Conservation (phyloP, 495 filamentous ascomycete genomes). For the Evansstolkia leycettana region DNA sequence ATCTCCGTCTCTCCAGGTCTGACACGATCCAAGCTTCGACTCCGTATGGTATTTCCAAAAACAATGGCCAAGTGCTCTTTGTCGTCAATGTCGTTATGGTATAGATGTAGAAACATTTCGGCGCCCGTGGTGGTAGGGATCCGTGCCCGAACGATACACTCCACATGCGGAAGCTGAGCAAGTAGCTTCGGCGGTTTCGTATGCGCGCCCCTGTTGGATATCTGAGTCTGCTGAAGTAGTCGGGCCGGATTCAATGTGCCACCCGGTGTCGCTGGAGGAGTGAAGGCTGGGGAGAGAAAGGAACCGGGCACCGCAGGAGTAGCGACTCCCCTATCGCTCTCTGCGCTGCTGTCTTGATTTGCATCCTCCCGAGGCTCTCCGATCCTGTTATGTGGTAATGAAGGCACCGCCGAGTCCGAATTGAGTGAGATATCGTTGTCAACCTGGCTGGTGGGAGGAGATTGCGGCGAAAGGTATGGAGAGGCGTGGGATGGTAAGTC, state of each 20-base stretch:
- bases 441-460: constrained; percentile 13
- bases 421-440: constrained; percentile 16
- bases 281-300: constrained; percentile 66
- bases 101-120: constrained; percentile 95
- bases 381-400: constrained; percentile 3
- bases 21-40: constrained; percentile 62
- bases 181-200: constrained; percentile 55
- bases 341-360: constrained; percentile 12
- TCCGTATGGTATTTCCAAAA: constrained; percentile 77
- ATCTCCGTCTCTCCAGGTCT: constrained; percentile 85
- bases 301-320: constrained; percentile 35
- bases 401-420: constrained; percentile 3
- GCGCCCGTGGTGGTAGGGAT: constrained; percentile 81
- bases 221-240: constrained; percentile 20
- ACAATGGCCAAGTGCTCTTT: constrained; percentile 99
- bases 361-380: constrained; percentile 11
- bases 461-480: constrained; percentile 35
- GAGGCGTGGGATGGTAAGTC: constrained; percentile 39
- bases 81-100: constrained; percentile 80
- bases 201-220: constrained; percentile 25
- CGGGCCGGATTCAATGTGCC: constrained; percentile 43
- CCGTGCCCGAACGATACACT: constrained; percentile 71
- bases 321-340: constrained; percentile 10
- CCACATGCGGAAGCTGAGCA: constrained; percentile 55
- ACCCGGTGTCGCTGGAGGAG: constrained; percentile 62